Conservation (phyloP, 257 asterid genomes). For the Solanum pimpinellifolium region DNA sequence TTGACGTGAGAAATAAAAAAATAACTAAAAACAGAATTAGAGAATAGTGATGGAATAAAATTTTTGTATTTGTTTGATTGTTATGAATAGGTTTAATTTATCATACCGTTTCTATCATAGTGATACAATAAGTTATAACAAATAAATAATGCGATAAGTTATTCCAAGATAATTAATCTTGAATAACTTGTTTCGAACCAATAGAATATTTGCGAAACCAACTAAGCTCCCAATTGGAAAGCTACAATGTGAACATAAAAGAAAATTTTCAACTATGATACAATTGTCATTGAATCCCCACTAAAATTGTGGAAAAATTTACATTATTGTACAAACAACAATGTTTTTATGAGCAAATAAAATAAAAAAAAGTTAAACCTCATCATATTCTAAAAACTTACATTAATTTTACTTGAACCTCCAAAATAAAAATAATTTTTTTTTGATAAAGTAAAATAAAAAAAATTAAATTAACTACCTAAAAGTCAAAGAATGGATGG, state of each 20-base stretch:
- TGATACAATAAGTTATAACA: too few relatives aligned
- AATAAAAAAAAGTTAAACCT: background rate
- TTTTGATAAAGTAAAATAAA: too few relatives aligned
- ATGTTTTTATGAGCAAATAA: background rate
- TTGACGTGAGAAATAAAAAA: too few relatives aligned
- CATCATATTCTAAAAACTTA: background rate
- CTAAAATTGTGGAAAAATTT: background rate
- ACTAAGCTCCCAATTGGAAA: background rate
- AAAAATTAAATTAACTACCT: background rate
- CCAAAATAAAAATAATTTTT: background rate
- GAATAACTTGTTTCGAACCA: too few relatives aligned
- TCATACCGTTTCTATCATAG: too few relatives aligned
- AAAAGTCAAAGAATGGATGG: constrained; percentile 71
- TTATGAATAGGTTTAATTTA: too few relatives aligned
- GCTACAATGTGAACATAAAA: background rate
- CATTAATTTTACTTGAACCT: background rate
- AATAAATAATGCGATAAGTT: too few relatives aligned
- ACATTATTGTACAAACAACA: background rate
- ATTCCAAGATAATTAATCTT: too few relatives aligned
- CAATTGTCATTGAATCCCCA: background rate
- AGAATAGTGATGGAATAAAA: too few relatives aligned
- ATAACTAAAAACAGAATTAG: too few relatives aligned
- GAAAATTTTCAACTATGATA: background rate
- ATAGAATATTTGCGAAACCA: background rate
- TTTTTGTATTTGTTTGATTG: too few relatives aligned